Conservation (phyloP, 768 basidiomycete species). For the Naganishia onofrii region DNA sequence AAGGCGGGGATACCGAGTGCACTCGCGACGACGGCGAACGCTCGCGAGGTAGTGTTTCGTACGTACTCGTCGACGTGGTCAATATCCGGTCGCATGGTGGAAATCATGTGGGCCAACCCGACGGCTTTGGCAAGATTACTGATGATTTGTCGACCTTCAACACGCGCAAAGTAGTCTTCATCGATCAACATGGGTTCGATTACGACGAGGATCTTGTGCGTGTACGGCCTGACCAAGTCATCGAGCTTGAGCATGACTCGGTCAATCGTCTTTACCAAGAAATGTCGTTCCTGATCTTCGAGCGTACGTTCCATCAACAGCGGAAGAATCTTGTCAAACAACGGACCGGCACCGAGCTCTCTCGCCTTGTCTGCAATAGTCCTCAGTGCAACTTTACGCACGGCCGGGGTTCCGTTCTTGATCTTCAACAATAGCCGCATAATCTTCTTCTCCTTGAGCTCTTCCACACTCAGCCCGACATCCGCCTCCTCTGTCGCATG, state of each 20-base stretch:
- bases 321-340: conserved; percentile 98
- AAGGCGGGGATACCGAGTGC: conserved; percentile 96
- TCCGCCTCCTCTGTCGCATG: conserved; percentile 75
- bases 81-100: conserved; percentile 99
- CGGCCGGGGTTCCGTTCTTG: conserved; percentile 98
- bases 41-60: conserved; percentile 96
- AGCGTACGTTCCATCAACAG: conserved; percentile 80
- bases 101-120: conserved; percentile 99
- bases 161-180: conserved; percentile 77
- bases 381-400: conserved; percentile 92
- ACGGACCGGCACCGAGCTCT: conserved; percentile 94
- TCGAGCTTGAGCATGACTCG: conserved; percentile 98
- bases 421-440: conserved; percentile 97
- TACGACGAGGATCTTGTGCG: conserved; percentile 98
- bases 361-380: conserved; percentile 99
- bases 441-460: conserved; percentile 99
- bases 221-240: conserved; percentile 96
- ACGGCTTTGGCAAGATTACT: conserved; percentile 98
- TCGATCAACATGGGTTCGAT: conserved; percentile 98
- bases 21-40: conserved; percentile 97
- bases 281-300: conserved; percentile 96
- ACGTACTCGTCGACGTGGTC: conserved; percentile 99
- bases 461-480: conserved; percentile 84
- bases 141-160: conserved; percentile 98
- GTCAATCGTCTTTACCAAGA: conserved; percentile 98